Percentiles rank a stretch among this genome's conserved stretches.
phyloP scores from a whole-genome alignment of 2,329 filamentous ascomycete genomes.

The Nothophaeocryptopus gaeumannii region DNA sequence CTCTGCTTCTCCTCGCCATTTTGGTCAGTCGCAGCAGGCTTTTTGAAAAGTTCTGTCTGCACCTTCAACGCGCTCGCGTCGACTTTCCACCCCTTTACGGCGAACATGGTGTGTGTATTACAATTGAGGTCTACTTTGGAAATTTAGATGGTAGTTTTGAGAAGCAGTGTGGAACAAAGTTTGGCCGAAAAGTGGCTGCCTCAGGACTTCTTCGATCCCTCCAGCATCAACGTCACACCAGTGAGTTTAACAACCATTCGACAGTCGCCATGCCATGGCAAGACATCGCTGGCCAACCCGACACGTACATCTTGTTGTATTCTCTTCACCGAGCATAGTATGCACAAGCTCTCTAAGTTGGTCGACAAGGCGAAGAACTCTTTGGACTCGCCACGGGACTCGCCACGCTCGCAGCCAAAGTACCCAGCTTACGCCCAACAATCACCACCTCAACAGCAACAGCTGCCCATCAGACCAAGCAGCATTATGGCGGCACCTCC shows the following conservation, averaged over 20 bases:
- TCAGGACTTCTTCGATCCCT: too few species aligned
- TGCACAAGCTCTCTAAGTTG: conserved; percentile 19
- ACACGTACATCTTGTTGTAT: not conserved
- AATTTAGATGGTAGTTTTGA: conserved; percentile 2
- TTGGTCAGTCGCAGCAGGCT: conserved; percentile 30
- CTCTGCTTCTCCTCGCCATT: conserved; percentile 56
- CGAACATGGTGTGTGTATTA: conserved; percentile 66
- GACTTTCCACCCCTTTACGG: conserved; percentile 89
- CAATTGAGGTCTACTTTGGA: not conserved
- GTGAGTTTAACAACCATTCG: not conserved
- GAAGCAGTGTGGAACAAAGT: not conserved
- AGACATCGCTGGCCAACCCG: conserved; percentile 10
- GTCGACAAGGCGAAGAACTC: conserved; percentile 16
- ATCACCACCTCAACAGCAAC: conserved; percentile 1
- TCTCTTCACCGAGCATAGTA: not conserved
- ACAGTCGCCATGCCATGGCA: not conserved
- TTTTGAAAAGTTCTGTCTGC: conserved; percentile 54
- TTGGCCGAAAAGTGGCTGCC: not conserved
- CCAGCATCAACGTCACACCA: too few species aligned
- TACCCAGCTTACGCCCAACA: conserved; percentile 2
- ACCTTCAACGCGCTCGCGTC: conserved; percentile 68
- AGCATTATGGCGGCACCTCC: conserved; percentile 12
- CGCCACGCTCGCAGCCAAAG: not conserved
- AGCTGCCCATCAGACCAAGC: conserved; percentile 8
- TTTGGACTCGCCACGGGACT: not conserved